phyloP scores from a whole-genome alignment of 1,284 basidiomycete genomes.

The Anthracocystis setariae region DNA sequence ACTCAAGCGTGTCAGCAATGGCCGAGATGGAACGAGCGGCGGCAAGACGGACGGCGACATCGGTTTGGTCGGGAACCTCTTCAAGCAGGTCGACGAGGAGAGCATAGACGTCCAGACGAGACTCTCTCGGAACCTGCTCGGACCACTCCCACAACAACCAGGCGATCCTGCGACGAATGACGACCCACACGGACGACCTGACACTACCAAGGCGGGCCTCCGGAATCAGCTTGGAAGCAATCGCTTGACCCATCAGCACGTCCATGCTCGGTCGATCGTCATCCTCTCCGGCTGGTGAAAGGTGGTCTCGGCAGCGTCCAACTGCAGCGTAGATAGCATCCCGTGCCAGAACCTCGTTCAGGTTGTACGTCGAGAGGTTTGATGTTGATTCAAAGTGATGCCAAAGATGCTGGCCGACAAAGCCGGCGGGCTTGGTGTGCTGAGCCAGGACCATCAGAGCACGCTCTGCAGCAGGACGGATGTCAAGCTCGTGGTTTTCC shows the following conservation, averaged over 20 bases:
- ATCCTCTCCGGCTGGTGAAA: conserved; percentile 40
- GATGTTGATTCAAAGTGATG: conserved; percentile 44
- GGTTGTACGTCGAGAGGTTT: conserved; percentile 23
- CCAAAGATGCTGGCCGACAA: conserved; percentile 59
- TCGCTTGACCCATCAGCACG: conserved; percentile 48
- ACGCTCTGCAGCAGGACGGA: conserved; percentile 64
- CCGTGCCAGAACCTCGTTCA: conserved; percentile 53
- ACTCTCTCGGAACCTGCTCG: conserved; percentile 51
- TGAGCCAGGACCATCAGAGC: conserved; percentile 56
- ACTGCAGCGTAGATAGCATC: conserved; percentile 64
- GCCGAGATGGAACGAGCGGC: conserved; percentile 59
- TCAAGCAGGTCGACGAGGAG: conserved; percentile 58
- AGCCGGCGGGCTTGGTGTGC: conserved; percentile 43
- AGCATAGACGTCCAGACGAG: conserved; percentile 52
- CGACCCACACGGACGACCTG: conserved; percentile 52
- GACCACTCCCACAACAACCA: conserved; percentile 65
- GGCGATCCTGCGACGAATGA: conserved; percentile 58
- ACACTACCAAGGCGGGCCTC: conserved; percentile 50
- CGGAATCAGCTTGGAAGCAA: conserved; percentile 49
- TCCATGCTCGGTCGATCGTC: conserved; percentile 39
- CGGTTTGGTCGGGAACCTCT: conserved; percentile 48
- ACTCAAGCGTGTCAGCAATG: conserved; percentile 62
- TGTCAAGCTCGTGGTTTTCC: conserved; percentile 59
- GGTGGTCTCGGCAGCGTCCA: conserved; percentile 55
- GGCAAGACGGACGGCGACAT: conserved; percentile 62